Evolutionary conservation across 768 basidiomycete species (phyloP).

Genomic region (Nevesoporus exiguus): DNA sequence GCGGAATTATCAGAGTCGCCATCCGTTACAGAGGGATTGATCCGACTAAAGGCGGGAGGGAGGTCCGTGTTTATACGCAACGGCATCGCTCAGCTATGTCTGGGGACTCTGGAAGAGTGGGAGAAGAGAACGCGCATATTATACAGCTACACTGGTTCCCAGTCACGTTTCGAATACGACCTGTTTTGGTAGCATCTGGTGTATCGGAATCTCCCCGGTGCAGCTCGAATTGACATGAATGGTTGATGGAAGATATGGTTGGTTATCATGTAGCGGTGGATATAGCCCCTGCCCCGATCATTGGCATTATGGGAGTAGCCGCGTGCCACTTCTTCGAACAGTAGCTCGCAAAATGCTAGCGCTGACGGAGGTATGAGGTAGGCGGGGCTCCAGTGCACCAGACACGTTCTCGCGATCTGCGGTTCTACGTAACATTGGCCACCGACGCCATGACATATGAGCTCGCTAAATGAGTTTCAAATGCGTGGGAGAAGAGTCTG

Average conservation of each 20-base stretch:
- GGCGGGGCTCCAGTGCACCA: background rate
- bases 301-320: slow-evolving; percentile 3
- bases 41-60: slow-evolving; percentile 18
- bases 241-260: slow-evolving; percentile 6
- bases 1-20: slow-evolving; percentile 12
- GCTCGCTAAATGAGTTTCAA: slow-evolving; percentile 15
- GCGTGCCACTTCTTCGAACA: slow-evolving; percentile 4
- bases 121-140: slow-evolving; percentile 14
- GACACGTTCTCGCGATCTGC: slow-evolving; percentile 17
- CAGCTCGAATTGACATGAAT: slow-evolving; percentile 16
- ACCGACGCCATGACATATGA: slow-evolving; percentile 8
- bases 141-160: slow-evolving; percentile 14
- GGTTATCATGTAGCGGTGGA: slow-evolving; percentile 15
- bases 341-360: background rate
- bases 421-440: slow-evolving; percentile 15
- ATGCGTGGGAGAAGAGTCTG: slow-evolving; percentile 15
- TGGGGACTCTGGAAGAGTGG: slow-evolving; percentile 3
- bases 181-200: slow-evolving; percentile 8
- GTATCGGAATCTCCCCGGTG: slow-evolving; percentile 7
- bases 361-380: slow-evolving; percentile 4
- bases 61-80: slow-evolving; percentile 30
- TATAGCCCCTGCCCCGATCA: slow-evolving; percentile 20
- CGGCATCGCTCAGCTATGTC: slow-evolving; percentile 23
- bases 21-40: slow-evolving; percentile 18
- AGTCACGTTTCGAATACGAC: slow-evolving; percentile 29